Evolutionary conservation across 129 eudicot genomes (phyloP), one percentile per base, ranked within the genome.

Genomic region (Silybum marianum): DNA sequence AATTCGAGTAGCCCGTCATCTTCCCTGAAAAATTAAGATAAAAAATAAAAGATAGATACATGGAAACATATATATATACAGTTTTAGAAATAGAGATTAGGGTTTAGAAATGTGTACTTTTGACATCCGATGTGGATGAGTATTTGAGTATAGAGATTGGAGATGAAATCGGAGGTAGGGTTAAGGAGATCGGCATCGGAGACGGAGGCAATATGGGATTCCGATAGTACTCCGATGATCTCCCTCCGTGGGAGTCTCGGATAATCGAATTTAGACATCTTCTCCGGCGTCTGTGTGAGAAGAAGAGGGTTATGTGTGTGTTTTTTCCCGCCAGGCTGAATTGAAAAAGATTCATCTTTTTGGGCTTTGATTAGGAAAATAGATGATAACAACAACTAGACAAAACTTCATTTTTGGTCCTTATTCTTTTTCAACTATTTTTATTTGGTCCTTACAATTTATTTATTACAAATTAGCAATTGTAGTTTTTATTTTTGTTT

Each of bases 1-100:
- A 95, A 95, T 62, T 92, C 94, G 21, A 95, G 81, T 21, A 87
- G 91, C 21, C 82, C 94, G 18, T 84, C 67, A 69, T 92, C 97
- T 38, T 94, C 98, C 90, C 98, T 92, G 90, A 67, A 87, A 60
- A 32, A 32, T 32, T 28, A 28, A 28, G 2, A 28, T 28, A 28
- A 87, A 60, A 3, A 60, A 0, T 23, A 72, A 70, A 54, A n/a
- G 60, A 65, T 19, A 22, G 30, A 65, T 22, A 2, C 19, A 5
- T 72, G 7, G 19, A 80, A 60, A 2, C 3, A 9, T 11, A 32
- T 3, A 32, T 2, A 32, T 8, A 2, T 22, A 30, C 1, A 30
- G 12, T 19, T 5, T 3, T 10, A 2, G 30, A 44, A 24, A 9
- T 32, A 7, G 9, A 71, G n/a, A 13, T 68, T 72, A 72, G 82